phyloP scores from a whole-genome alignment of 2,329 filamentous ascomycete species.

The Stagonosporopsis vannaccii region DNA sequence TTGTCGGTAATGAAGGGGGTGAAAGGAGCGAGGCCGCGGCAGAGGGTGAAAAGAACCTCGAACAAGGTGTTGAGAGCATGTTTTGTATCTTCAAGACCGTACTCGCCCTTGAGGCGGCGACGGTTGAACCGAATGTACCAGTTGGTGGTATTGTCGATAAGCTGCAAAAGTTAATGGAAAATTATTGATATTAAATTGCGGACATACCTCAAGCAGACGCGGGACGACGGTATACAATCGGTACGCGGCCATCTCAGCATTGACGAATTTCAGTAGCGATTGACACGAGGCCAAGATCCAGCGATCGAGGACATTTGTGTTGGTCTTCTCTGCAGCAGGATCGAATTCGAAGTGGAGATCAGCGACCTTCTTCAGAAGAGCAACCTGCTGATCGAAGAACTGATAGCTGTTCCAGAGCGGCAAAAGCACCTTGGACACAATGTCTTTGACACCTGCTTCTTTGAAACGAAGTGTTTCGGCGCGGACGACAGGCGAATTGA shows the following conservation, averaged over 20 bases:
- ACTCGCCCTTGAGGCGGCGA: conserved; percentile 87
- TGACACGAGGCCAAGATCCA: conserved; percentile 96
- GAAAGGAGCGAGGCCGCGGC: conserved; percentile 89
- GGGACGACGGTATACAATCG: conserved; percentile 86
- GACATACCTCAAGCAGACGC: conserved; percentile 68
- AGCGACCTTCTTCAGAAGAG: conserved; percentile 84
- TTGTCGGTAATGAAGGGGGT: conserved; percentile 95
- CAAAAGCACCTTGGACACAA: conserved; percentile 87
- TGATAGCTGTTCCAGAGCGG: conserved; percentile 97
- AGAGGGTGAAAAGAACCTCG: conserved; percentile 89
- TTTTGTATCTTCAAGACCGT: conserved; percentile 82
- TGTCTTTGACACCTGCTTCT: conserved; percentile 90
- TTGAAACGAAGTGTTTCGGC: conserved; percentile 92
- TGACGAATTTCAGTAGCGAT: conserved; percentile 88
- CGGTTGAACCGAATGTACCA: conserved; percentile 98
- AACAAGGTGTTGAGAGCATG: conserved; percentile 94
- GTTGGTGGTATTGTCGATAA: conserved; percentile 97
- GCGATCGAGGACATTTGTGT: conserved; percentile 92
- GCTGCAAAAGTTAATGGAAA: conserved; percentile 37
- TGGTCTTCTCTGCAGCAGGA: conserved; percentile 74
- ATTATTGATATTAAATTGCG: neutral
- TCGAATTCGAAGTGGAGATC: conserved; percentile 80
- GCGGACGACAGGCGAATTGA: conserved; percentile 93
- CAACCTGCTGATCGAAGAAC: conserved; percentile 90
- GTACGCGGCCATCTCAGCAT: conserved; percentile 86